phyloP scores from a whole-genome alignment of 1,284 basidiomycete species.

The Rhodotorula glutinis region DNA sequence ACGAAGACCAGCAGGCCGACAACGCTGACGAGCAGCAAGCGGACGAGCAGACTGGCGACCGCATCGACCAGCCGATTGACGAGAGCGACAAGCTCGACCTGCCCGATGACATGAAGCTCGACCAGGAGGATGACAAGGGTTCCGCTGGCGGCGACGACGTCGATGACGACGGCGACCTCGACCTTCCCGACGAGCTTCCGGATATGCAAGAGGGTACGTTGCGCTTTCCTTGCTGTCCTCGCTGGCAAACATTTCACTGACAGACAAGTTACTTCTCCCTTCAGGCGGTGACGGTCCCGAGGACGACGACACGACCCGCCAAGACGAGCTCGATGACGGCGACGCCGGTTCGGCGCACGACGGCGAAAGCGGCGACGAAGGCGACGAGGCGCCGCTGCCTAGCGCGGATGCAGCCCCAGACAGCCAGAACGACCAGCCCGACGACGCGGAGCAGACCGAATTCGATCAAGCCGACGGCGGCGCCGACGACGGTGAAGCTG shows the following conservation, averaged over 20 bases:
- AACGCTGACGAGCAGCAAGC: constrained; percentile 52
- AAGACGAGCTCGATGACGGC: constrained; percentile 46
- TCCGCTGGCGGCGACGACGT: constrained; percentile 37
- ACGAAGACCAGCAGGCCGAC: constrained; percentile 46
- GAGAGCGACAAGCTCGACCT: constrained; percentile 77
- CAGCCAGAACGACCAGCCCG: constrained; percentile 40
- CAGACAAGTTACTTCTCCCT: neutral
- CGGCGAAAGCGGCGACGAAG: constrained; percentile 45
- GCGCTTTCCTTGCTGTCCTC: too few relatives aligned
- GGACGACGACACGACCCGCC: constrained; percentile 36
- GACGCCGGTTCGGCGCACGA: constrained; percentile 34
- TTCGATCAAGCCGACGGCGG: constrained; percentile 41
- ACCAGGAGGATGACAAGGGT: constrained; percentile 38
- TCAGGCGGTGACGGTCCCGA: constrained; percentile 39
- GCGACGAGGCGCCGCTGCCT: constrained; percentile 38
- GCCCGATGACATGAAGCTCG: constrained; percentile 75
- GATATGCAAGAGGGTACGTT: constrained; percentile 28
- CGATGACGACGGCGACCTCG: constrained; percentile 38
- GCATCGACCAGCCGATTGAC: constrained; percentile 67
- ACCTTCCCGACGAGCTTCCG: constrained; percentile 45
- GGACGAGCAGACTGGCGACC: constrained; percentile 57
- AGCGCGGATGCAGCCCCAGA: constrained; percentile 28
- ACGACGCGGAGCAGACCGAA: constrained; percentile 20
- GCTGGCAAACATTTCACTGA: too few relatives aligned
- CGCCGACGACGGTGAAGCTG: constrained; percentile 43